Evolutionary conservation across 208 protist species (phyloP).

Genomic region (Herpetomonas tarakana): DNA sequence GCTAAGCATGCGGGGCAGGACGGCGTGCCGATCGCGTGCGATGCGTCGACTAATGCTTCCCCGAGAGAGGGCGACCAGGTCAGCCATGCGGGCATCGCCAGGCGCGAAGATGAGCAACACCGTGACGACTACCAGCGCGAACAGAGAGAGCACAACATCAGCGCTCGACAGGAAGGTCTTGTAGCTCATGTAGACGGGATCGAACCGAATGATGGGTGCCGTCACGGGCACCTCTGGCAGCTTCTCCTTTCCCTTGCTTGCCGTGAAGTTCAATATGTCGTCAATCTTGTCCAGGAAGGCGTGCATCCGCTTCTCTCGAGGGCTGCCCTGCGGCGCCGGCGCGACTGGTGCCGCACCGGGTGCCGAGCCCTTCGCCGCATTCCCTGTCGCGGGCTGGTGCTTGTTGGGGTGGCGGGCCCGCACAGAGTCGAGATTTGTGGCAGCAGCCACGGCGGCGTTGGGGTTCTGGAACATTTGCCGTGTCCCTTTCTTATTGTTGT

Average conservation of each 20-base stretch:
- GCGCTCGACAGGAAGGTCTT: conserved; percentile 9
- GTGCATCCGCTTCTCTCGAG: neutral
- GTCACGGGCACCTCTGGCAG: neutral
- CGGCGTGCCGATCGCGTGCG: neutral
- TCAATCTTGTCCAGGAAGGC: neutral
- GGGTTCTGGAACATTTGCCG: neutral
- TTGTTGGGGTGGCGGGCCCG: neutral
- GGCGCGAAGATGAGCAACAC: conserved; percentile 17
- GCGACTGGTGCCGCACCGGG: too few species aligned
- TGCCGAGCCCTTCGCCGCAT: neutral
- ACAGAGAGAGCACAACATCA: conserved; percentile 17
- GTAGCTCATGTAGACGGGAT: conserved; percentile 1
- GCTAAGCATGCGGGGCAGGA: conserved; percentile 26
- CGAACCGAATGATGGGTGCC: conserved; percentile 12
- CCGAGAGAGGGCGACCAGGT: neutral
- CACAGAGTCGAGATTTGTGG: neutral
- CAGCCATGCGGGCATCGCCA: conserved; percentile 9
- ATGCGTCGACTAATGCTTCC: neutral
- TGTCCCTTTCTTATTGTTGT: too few species aligned
- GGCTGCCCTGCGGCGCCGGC: too few species aligned
- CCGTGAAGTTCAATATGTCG: neutral
- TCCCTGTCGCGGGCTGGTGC: neutral
- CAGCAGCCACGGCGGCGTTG: too few species aligned
- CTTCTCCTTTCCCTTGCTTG: neutral
- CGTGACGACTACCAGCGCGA: conserved; percentile 8